phyloP scores from a whole-genome alignment of 164 flowering plant genomes.

The Macadamia integrifolia region DNA sequence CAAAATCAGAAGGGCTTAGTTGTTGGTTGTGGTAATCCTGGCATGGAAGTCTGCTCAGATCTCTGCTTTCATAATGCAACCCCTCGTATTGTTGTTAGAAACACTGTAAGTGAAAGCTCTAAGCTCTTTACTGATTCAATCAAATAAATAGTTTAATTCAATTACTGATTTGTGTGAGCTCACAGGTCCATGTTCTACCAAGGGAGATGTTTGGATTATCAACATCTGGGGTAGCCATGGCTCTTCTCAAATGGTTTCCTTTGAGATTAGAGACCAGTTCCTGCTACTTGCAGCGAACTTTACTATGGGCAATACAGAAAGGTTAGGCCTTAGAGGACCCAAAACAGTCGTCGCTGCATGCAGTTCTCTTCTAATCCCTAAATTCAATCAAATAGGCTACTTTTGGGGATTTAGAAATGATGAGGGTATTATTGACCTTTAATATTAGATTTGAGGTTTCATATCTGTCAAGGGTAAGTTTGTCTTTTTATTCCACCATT shows the following conservation, averaged over 20 bases:
- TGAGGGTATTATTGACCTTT: too few relatives aligned
- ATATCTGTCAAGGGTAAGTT: too few relatives aligned
- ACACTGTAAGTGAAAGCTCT: conserved; percentile 47
- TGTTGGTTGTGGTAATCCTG: conserved; percentile 95
- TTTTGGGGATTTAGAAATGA: too few relatives aligned
- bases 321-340: conserved; percentile 75
- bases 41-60: conserved; percentile 96
- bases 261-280: conserved; percentile 63
- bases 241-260: conserved; percentile 76
- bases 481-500: too few relatives aligned
- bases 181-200: conserved; percentile 85
- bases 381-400: too few relatives aligned
- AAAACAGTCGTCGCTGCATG: conserved; percentile 37
- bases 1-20: conserved; percentile 62
- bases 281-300: conserved; percentile 47
- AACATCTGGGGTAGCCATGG: conserved; percentile 81
- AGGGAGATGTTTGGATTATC: conserved; percentile 85
- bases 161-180: neutral
- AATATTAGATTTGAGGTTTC: too few relatives aligned
- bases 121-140: neutral
- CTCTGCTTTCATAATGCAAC: conserved; percentile 75
- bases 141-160: too few relatives aligned
- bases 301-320: conserved; percentile 68
- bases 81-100: conserved; percentile 88
- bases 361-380: too few relatives aligned